Evolutionary conservation across 805 yeast species (phyloP).

Genomic region (Metschnikowia proteae): DNA sequence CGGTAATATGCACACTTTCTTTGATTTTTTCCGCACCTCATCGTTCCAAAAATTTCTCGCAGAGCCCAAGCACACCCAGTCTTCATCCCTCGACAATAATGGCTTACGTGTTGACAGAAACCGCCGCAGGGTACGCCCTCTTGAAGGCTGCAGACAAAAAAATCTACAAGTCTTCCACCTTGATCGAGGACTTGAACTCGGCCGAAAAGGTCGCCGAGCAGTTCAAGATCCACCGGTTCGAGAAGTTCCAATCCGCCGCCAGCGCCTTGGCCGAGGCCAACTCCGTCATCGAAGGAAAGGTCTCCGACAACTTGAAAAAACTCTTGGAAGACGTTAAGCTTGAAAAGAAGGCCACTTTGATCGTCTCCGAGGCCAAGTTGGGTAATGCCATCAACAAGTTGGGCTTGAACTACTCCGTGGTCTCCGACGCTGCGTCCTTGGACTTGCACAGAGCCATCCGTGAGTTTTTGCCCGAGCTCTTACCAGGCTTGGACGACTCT

Average conservation of each 20-base stretch:
- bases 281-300: conserved; percentile 89
- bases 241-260: conserved; percentile 91
- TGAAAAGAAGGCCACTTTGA: conserved; percentile 79
- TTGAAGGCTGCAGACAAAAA: conserved; percentile 97
- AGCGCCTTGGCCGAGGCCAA: conserved; percentile 94
- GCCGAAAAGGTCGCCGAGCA: conserved; percentile 84
- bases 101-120: conserved; percentile 93
- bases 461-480: conserved; percentile 87
- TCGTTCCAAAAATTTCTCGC: conserved; percentile 13
- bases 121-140: conserved; percentile 98
- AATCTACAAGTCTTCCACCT: conserved; percentile 77
- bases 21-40: conserved; percentile 16
- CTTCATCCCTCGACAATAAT: conserved; percentile 30
- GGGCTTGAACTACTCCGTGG: conserved; percentile 81
- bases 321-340: conserved; percentile 71
- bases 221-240: conserved; percentile 92
- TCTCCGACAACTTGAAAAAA: conserved; percentile 74
- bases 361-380: conserved; percentile 92
- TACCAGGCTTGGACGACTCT: conserved; percentile 86
- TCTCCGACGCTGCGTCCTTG: conserved; percentile 90
- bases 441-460: conserved; percentile 95
- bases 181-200: conserved; percentile 72
- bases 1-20: conserved; percentile 1
- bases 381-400: conserved; percentile 95
- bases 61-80: conserved; percentile 7